These are phyloP conservation scores for Teunomyces atbi DNA, from an alignment of 805 yeast genomes.

Conservation along the genomic window DNA sequence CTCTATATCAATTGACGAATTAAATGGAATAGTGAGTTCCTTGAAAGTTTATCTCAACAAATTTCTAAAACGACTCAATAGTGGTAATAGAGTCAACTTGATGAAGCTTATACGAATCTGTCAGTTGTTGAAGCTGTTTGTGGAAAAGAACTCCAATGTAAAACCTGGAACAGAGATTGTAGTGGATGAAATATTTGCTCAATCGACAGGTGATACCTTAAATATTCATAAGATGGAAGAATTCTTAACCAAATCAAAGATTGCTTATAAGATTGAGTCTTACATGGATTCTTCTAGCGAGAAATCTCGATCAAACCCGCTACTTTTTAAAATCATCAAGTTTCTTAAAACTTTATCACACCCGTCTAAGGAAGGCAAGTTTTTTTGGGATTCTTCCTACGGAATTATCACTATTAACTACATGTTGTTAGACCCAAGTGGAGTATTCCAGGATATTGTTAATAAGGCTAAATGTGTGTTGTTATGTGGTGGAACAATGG, in stretches of 20 bases:
- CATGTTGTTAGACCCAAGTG: slow-evolving; percentile 76
- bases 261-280: slow-evolving; percentile 79
- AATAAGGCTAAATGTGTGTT: slow-evolving; percentile 67
- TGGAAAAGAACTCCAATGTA: slow-evolving; percentile 31
- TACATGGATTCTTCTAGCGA: slow-evolving; percentile 45
- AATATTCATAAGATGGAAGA: slow-evolving; percentile 66
- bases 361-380: slow-evolving; percentile 77
- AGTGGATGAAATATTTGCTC: slow-evolving; percentile 51
- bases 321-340: slow-evolving; percentile 61
- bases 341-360: slow-evolving; percentile 66
- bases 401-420: slow-evolving; percentile 51
- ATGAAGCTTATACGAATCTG: slow-evolving; percentile 61
- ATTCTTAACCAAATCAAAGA: slow-evolving; percentile 65
- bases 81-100: slow-evolving; percentile 69
- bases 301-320: slow-evolving; percentile 42
- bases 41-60: slow-evolving; percentile 55
- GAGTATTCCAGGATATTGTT: slow-evolving; percentile 62
- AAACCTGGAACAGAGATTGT: slow-evolving; percentile 55
- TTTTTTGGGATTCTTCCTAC: slow-evolving; percentile 55
- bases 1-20: slow-evolving; percentile 49
- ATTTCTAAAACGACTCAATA: slow-evolving; percentile 63
- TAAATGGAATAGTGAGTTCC: slow-evolving; percentile 45
- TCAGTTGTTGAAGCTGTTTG: slow-evolving; percentile 48
- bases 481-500: slow-evolving; percentile 95
- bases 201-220: slow-evolving; percentile 64